Base-by-base conservation (phyloP, 495 filamentous ascomycete species). In the Podospora pseudocomata region DNA sequence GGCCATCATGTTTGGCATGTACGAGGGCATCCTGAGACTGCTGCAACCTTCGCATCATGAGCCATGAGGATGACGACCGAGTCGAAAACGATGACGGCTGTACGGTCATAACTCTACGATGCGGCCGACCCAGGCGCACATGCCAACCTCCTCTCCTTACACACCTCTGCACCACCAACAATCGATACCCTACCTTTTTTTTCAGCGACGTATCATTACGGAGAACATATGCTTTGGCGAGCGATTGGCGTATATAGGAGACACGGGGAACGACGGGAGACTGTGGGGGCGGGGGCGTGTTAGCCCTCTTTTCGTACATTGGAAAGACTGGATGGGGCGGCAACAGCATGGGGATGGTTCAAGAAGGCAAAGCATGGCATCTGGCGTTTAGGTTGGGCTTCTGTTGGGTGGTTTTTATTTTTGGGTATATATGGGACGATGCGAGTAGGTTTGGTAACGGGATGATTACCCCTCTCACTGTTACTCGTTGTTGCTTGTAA, bases 1-100 rank as follows among this genome's bases (percentile, higher is more conserved):
- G 15, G 91, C 91, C 63, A 94, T 97, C 75, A 96, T 94, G 84
- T 94, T 96, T 72, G 92, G 92, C 67, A 93, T 92, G 77, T 97
- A 96, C 77, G 92, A 96, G 77, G 87, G 86, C 32, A 91, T 95
- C 67, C 80, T 96, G 63, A 86, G 86, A 55, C 68, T 89, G 20
- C 75, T 87, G 39, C 78, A 72, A 39, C 72, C 75, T 13, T 59
- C 67, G 49, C 63, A 4, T 23, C 44, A 58, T 19, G 30, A 56
- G 19, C n/a, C 13, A 18, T 4, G 28, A 30, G 5, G 6, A 11
- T 2, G 5, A n/a, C 13, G 18, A 28, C 3, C 34, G 15, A 5
- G 19, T 18, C 27, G 26, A 27, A 6, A 30, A n/a, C 20, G 34
- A 9, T 11, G 59, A 32, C 20, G 27, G 23, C 23, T 23, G 23